Evolutionary conservation across 2,329 filamentous ascomycete species (phyloP), one percentile per base, ranked within the genome.

Genomic region (Fusarium coicis): DNA sequence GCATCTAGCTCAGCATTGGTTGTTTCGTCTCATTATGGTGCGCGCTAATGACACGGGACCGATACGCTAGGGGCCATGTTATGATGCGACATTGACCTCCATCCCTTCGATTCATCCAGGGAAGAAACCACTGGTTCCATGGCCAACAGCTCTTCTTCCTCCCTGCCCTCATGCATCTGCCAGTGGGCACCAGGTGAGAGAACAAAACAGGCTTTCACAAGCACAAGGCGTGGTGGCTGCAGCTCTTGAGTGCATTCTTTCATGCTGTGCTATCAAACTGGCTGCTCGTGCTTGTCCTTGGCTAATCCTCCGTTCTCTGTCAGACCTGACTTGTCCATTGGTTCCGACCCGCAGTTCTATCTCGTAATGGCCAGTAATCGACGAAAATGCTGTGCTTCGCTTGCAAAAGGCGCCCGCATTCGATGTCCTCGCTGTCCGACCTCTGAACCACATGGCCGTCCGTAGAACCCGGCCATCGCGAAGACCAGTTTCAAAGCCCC

Each of bases 141-240:
- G 47, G 46, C 26, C 40, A 42, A 40, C 30, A 42, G 49, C 56
- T 68, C 34, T 40, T 54, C 23, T 40, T 26, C 50, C 42, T 66
- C 44, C 43, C 36, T 68, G 9, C n/a, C n/a, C 58, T 49, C 40
- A 32, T 26, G 52, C 42, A 55, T n/a, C 18, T 15, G 21, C 23
- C 44, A 47, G 28, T 30, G 19, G 44, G 26, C 42, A 53, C 16
- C 30, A 50, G 32, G 54, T n/a, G 50, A 49, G 18, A 42, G 54
- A 53, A 30, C 39, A 66, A 69, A 76, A 71, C 74, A 73, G 66
- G 71, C 75, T 77, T 73, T 63, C 66, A 62, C 72, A 75, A 60
- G 43, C 68, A 73, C 60, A 57, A 65, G 44, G 50, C 56, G 59
- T 72, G 63, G 65, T 72, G 63, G 65, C 56, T 74, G 72, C 73